Evolutionary conservation across 352 stramenopile species (phyloP), one percentile per base, ranked within the genome.

Genomic region (Pythium utonaiense): DNA sequence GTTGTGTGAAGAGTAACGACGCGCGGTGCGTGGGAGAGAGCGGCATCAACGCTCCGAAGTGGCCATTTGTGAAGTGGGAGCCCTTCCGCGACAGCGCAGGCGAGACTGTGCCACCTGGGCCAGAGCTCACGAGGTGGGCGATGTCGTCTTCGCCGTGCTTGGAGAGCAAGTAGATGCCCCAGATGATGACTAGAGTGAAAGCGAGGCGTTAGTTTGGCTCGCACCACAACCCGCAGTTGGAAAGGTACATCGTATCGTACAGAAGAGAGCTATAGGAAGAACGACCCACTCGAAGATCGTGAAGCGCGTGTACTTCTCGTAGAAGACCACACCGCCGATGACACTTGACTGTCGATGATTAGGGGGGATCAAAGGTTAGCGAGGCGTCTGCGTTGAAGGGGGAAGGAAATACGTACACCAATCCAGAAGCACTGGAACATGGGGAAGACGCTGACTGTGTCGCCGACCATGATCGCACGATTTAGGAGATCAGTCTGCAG

Each of bases 401-500:
- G 31, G 12, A 16, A 38, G 38, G 52, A 31, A 41, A 41, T 4
- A 83, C 82, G 52, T 59, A 93, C 84, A 17, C 84, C 81, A 60
- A 94, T 94, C 82, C 84, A 94, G 51, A 94, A 92, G 69, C 84
- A 94, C 72, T 94, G 84, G 54, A 94, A 94, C 79, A 94, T 91
- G 1, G 84, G 84, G 52, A 92, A 94, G 4, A 94, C 84, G 42
- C 80, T 90, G 21, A 94, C 77, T n/a, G 82, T 94, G 50, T 92
- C 84, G 7, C 84, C 84, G 6, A 62, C 66, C 84, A 94, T 94
- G 64, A 94, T 92, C 10, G 82, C 83, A 34, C 84, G 82, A 66
- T 94, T 94, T 13, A 94, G 67, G 57, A 92, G 48, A 48, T 94
- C 82, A 0, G 84, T 94, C 60, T 94, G 84, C n/a, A 92, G 71